phyloP scores from a whole-genome alignment of 2,329 filamentous ascomycete species.

The Lasiodiplodia citricola region DNA sequence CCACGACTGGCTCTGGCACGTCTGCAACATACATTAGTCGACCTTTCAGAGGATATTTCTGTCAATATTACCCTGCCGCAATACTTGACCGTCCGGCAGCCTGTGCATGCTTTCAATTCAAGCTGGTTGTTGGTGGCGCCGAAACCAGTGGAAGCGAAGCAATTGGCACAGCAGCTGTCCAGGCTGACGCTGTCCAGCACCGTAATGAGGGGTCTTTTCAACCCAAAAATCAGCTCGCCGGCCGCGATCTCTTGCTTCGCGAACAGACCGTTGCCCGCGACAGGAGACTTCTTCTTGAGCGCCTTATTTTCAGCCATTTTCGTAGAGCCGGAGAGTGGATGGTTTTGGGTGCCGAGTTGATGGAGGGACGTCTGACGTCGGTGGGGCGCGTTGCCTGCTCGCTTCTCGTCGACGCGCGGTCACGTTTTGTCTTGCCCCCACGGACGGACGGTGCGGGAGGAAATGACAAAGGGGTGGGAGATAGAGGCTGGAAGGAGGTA shows the following conservation, averaged over 20 bases:
- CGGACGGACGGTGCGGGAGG: background rate
- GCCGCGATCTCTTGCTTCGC: conserved; percentile 53
- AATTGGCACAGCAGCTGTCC: conserved; percentile 62
- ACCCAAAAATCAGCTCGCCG: conserved; percentile 55
- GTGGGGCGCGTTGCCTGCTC: background rate
- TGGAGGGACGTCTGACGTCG: conserved; percentile 4
- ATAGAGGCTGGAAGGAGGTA: background rate
- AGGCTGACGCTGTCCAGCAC: conserved; percentile 60
- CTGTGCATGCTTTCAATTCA: conserved; percentile 60
- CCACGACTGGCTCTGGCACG: conserved; percentile 66
- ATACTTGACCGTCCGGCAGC: conserved; percentile 64
- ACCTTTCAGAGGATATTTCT: background rate
- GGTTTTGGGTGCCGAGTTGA: background rate
- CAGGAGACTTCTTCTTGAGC: conserved; percentile 30
- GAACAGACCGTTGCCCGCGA: conserved; percentile 61
- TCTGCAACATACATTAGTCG: conserved; percentile 42
- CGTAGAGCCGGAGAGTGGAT: background rate
- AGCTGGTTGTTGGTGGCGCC: conserved; percentile 29
- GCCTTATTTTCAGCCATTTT: conserved; percentile 26
- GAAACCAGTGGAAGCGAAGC: conserved; percentile 49
- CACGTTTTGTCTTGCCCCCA: background rate
- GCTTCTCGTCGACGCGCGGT: conserved; percentile 19
- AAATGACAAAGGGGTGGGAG: background rate
- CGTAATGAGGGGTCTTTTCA: conserved; percentile 59
- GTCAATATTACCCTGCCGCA: conserved; percentile 59